Evolutionary conservation across 2,329 filamentous ascomycete species (phyloP).

Genomic region (Cyphellophora europaea): DNA sequence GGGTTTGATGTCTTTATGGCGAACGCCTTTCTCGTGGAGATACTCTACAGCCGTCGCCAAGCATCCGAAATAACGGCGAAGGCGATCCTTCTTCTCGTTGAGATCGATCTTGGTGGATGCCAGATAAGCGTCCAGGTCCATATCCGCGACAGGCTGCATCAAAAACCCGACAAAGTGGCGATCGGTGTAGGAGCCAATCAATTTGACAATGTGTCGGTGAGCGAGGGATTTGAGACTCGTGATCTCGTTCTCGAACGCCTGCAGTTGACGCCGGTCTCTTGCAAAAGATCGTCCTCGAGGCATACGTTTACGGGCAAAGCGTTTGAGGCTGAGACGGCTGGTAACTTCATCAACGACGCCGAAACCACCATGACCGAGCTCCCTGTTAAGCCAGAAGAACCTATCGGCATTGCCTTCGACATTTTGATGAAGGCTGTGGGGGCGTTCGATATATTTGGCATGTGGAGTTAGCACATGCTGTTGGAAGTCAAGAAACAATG

Average conservation of each 20-base stretch:
- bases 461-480: conserved; percentile 8
- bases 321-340: conserved; percentile 16
- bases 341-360: conserved; percentile 17
- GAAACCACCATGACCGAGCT: conserved; percentile 17
- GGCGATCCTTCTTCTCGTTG: neutral
- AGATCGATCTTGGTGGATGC: neutral
- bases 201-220: conserved; percentile 22
- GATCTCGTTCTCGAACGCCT: conserved; percentile 20
- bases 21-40: conserved; percentile 9
- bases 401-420: conserved; percentile 10
- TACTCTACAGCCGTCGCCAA: conserved; percentile 9
- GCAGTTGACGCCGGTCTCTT: conserved; percentile 13
- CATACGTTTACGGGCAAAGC: conserved; percentile 24
- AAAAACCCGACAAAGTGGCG: conserved; percentile 21
- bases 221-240: conserved; percentile 20
- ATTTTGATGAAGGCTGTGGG: conserved; percentile 9
- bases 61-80: conserved; percentile 9
- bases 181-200: conserved; percentile 26
- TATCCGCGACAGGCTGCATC: conserved; percentile 20
- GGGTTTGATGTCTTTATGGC: conserved; percentile 18
- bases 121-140: conserved; percentile 8
- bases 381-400: conserved; percentile 10
- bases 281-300: conserved; percentile 14
- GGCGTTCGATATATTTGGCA: conserved; percentile 13
- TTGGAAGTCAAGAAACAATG: conserved; percentile 12